phyloP scores from a whole-genome alignment of 148 eudicot genomes.

The Oxyria digyna region DNA sequence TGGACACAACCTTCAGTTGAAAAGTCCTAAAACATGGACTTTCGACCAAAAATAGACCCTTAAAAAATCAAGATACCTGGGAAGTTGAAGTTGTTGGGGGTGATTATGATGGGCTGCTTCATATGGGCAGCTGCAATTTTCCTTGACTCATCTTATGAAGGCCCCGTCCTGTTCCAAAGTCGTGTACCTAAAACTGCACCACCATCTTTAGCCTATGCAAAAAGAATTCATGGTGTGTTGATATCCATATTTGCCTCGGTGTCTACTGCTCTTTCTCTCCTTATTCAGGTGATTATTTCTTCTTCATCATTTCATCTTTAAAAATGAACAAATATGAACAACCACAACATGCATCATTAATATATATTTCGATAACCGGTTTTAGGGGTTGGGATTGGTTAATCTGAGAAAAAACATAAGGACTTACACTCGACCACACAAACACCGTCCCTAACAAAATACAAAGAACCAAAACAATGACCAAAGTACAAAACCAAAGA shows the following conservation, averaged over 20 bases:
- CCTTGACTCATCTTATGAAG: not conserved
- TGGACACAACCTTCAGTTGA: no score
- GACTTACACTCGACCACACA: no score
- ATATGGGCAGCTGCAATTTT: not conserved
- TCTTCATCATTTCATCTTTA: no score
- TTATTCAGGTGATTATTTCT: not conserved
- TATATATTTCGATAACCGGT: no score
- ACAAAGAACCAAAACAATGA: no score
- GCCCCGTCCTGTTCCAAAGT: not conserved
- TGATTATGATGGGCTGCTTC: not conserved
- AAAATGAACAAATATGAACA: no score
- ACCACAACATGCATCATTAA: no score
- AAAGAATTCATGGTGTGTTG: not conserved
- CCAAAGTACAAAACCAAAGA: no score
- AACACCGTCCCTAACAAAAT: no score
- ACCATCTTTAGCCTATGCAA: not conserved
- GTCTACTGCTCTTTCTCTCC: not conserved
- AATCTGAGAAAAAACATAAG: no score
- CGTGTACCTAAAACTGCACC: not conserved
- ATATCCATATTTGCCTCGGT: not conserved
- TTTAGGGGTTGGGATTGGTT: no score
- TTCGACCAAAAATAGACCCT: not conserved
- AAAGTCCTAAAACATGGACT: not conserved
- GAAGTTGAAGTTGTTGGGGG: not conserved
- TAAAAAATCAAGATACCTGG: not conserved